Evolutionary conservation across 768 basidiomycete species (phyloP), one percentile per base, ranked within the genome.

Genomic region (Trichaptum fuscoviolaceum): DNA sequence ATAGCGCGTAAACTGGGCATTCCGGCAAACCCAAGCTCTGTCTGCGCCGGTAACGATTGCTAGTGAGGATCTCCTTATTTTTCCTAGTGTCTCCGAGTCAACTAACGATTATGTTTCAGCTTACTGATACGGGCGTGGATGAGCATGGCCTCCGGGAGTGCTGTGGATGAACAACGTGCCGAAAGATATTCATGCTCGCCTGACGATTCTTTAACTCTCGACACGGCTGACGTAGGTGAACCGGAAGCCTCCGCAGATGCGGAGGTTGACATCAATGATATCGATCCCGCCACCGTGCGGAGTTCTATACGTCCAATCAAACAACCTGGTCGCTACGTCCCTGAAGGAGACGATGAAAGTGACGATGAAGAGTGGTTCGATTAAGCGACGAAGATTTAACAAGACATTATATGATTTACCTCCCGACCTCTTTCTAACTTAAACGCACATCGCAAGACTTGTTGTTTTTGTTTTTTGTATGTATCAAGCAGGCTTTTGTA

Each of bases 11-110:
- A 25, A 61, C 23, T 61, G 30, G 59, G 59, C 24, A 25, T 61
- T 20, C 23, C 12, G 12, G 59, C 30, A 15, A 23, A 61, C 59
- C 59, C 59, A 20, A 61, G 23, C 24, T 2, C 23, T 61, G 24
- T 25, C 25, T 61, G 59, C 23, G 59, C 59, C 23, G 59, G 59
- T 23, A 61, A 61, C 15, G 59, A 61, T 24, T 61, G 59, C 59
- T 23, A 61, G 59, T 61, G 59, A 25, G 59, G 57, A 58, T 61
- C 3, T 24, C 23, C 30, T 24, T 61, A 25, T 2, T 3, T 23
- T 12, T 18, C 24, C 12, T 2, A 61, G 12, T 61, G 10, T 52
- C 12, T 15, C 15, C 15, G 42, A 52, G 10, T 61, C n/a, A 25
- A 61, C 59, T 61, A 17, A 61, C 30, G 15, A 23, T 61, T 12